A percentile compares a stretch with the other conserved stretches of the same genome.
Conservation (phyloP, 192 early-diverging fungal genomes). For the Podila epigama region DNA sequence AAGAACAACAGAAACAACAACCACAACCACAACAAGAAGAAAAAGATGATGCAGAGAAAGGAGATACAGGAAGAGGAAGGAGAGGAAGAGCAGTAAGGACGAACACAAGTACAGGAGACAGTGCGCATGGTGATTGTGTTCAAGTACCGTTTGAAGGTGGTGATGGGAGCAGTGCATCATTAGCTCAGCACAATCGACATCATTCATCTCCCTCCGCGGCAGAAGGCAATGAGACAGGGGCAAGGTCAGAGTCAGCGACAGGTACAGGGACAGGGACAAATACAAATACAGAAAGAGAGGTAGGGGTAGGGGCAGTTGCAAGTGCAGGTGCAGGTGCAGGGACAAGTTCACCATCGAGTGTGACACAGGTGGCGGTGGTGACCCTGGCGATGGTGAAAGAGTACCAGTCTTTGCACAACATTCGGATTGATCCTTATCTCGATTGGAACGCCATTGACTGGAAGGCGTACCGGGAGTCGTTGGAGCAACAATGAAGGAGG, state of each 20-base stretch:
- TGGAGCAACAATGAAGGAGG: constrained; percentile 1
- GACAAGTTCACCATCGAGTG: background rate
- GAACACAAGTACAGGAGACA: background rate
- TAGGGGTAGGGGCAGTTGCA: too few relatives aligned
- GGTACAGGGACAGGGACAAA: too few relatives aligned
- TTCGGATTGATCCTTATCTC: constrained; percentile 34
- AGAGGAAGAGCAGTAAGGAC: background rate
- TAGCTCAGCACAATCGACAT: background rate
- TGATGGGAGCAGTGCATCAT: background rate
- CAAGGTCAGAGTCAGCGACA: too few relatives aligned
- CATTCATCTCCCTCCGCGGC: background rate
- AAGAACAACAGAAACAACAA: background rate
- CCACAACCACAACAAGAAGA: too few relatives aligned
- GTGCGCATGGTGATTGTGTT: background rate
- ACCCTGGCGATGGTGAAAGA: constrained; percentile 40
- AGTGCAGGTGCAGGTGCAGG: background rate
- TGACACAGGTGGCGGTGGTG: constrained; percentile 32
- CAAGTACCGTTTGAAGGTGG: background rate
- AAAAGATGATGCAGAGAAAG: constrained; percentile 16
- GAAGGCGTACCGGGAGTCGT: constrained; percentile 23
- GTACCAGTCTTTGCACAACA: constrained; percentile 39
- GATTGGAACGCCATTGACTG: constrained; percentile 38
- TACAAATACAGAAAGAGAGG: too few relatives aligned
- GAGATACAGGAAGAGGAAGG: background rate
- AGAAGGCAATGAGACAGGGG: background rate